Base-by-base conservation (phyloP, 768 basidiomycete species). In the Xerocomellus chrysenteron region DNA sequence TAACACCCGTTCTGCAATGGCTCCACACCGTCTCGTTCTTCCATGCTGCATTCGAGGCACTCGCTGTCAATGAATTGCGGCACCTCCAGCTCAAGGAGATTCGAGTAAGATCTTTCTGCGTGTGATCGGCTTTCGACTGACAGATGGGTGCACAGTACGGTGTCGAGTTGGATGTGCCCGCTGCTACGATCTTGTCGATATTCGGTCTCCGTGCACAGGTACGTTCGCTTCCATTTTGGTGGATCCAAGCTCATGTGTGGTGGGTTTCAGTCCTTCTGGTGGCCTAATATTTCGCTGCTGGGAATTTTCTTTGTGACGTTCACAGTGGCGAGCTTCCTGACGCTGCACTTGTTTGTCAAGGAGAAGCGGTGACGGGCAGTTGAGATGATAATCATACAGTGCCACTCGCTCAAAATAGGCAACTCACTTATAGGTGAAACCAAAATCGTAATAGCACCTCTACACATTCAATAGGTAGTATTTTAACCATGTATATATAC, bases 21-120 rank as follows among this genome's bases (percentile, higher is more conserved):
- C 75, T 99, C 56, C 90, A 94, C 68, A 94, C 89, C 0, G 67
- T 92, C 7, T 97, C 94, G 6, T 98, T 98, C 81, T 99, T 97
- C 87, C 97, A 99, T 75, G 96, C 97, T 24, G 97, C 92, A 0
- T 98, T 94, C 63, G 97, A 99, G 74, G 95, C 92, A 1, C 81
- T 99, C 39, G 87, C 95, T n/a, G 97, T 99, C 55, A 99, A 98
- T 69, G 97, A 99, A 72, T 77, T 99, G 55, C 80, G 95, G 48
- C 98, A 97, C 73, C 75, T 98, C 30, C 92, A 94, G 67, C 77
- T 99, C 36, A 93, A 92, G 70, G 93, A 99, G 68, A 82, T 87
- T 61, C 92, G 90, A 79, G 92, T 92, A 52, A 54, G 85, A 62
- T 36, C 37, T 26, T n/a, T 45, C 3, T 16, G n/a, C 8, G n/a